Base-by-base conservation (phyloP, 345 rosid species). In the Clausena lansium region DNA sequence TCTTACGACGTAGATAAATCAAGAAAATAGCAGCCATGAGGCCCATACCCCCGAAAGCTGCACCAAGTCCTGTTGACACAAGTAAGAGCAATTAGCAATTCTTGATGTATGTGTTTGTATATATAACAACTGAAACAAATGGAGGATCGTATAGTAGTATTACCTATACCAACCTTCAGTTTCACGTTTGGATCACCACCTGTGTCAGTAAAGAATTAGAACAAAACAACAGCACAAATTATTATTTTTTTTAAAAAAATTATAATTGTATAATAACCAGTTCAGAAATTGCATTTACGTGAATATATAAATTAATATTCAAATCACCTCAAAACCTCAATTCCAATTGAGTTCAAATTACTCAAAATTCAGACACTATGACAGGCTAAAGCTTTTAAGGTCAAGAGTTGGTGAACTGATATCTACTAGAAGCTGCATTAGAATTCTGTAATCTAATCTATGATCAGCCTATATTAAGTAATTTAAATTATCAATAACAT, bases 1-100 rank as follows among this genome's bases (percentile, higher is more conserved):
- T 85, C 32, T 76, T 85, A 68, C 74, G 79, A 63, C 70, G 85
- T 10, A 27, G 80, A 65, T 76, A 86, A 58, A 81, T 64, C 47
- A 15, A 67, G 71, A 78, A 81, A 20, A 4, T 0, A 0, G 77
- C 52, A 76, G 77, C 60, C 62, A 83, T 75, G 14, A 71, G 4
- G 2, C 9, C 4, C 72, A 82, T 32, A 28, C 90, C 86, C 36
- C 39, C 74, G 11, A 76, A 0, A 0, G 8, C 81, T 4, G 87
- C 67, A 2, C 0, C 67, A 54, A 59, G 10, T 78, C 84, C 97
- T 91, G 84, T 28, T 22, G 4, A 15, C 57, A 35, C 28, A 15
- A 64, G 50, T 15, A 11, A 45, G 54, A 5, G 9, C 13, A 14
- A 61, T 61, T 4, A 45, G 2, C 11, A 77, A 39, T 28, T 58